Evolutionary conservation across 2,329 filamentous ascomycete species (phyloP).

Genomic region (Epichloe scottii): DNA sequence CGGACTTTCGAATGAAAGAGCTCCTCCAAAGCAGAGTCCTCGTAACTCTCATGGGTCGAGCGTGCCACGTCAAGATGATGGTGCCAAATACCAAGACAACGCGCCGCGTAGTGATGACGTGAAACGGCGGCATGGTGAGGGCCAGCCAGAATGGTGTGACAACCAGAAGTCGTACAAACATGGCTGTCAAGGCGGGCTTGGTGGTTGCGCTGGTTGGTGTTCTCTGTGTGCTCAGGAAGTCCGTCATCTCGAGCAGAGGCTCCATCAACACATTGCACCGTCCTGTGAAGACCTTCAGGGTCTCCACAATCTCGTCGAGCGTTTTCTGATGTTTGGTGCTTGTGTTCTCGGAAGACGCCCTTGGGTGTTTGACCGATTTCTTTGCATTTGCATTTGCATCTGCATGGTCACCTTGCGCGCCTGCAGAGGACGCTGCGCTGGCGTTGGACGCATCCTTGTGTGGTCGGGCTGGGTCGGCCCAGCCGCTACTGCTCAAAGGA

Average conservation of each 20-base stretch:
- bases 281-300: slow-evolving; percentile 76
- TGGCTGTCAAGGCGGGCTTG: slow-evolving; percentile 72
- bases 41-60: slow-evolving; percentile 70
- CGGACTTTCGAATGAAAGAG: slow-evolving; percentile 54
- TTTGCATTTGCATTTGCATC: slow-evolving; percentile 14
- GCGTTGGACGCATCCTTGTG: slow-evolving; percentile 16
- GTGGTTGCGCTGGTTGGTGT: slow-evolving; percentile 88
- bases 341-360: slow-evolving; percentile 42
- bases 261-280: slow-evolving; percentile 88
- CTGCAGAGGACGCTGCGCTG: slow-evolving; percentile 9
- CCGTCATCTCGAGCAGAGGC: slow-evolving; percentile 75
- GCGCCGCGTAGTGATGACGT: slow-evolving; percentile 75
- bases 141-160: slow-evolving; percentile 81
- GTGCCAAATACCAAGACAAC: slow-evolving; percentile 81
- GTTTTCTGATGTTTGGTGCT: slow-evolving; percentile 80
- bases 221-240: slow-evolving; percentile 83
- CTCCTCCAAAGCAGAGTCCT: slow-evolving; percentile 88
- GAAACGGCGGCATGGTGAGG: slow-evolving; percentile 69
- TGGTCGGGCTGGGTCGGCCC: slow-evolving; percentile 37
- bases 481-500: slow-evolving; percentile 74
- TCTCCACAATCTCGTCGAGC: slow-evolving; percentile 93
- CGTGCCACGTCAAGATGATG: slow-evolving; percentile 81
- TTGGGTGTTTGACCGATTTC: slow-evolving; percentile 25
- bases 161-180: slow-evolving; percentile 80
- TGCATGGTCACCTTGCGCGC: slow-evolving; percentile 13